phyloP scores from a whole-genome alignment of 805 yeast species.

The Candida orba region DNA sequence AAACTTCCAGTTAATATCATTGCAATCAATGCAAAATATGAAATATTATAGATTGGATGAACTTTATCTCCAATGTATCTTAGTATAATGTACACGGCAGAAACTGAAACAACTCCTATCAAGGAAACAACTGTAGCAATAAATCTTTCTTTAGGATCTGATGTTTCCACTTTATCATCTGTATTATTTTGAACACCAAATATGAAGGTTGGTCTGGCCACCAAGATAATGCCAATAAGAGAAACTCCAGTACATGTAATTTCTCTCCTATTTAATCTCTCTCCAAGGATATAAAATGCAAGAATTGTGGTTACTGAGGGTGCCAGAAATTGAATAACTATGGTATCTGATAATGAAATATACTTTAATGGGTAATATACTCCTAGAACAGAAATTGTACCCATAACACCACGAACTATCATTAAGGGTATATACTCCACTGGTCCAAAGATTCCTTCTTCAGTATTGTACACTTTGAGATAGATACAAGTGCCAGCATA shows the following conservation, averaged over 20 bases:
- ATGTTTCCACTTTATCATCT: constrained; percentile 38
- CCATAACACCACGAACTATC: constrained; percentile 56
- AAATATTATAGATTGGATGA: constrained; percentile 69
- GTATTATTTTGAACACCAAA: constrained; percentile 35
- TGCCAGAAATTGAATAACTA: constrained; percentile 61
- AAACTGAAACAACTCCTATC: constrained; percentile 58
- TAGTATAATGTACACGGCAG: constrained; percentile 54
- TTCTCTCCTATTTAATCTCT: constrained; percentile 53
- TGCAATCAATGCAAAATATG: constrained; percentile 59
- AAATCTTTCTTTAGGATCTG: constrained; percentile 43
- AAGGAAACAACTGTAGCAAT: constrained; percentile 54
- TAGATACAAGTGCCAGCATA: constrained; percentile 46
- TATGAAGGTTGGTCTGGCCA: constrained; percentile 69
- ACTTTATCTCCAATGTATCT: constrained; percentile 65
- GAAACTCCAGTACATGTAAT: constrained; percentile 57
- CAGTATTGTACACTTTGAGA: constrained; percentile 43
- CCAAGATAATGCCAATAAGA: constrained; percentile 61
- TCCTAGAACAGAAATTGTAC: constrained; percentile 71
- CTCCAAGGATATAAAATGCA: constrained; percentile 58
- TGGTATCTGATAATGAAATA: constrained; percentile 67
- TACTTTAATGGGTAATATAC: constrained; percentile 63
- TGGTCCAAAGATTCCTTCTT: constrained; percentile 64
- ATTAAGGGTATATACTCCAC: constrained; percentile 42
- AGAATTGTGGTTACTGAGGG: constrained; percentile 66
- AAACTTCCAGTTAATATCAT: constrained; percentile 45